Conservation (phyloP, 108 stramenopile species). For the Cyclostephanos invisitatus region DNA sequence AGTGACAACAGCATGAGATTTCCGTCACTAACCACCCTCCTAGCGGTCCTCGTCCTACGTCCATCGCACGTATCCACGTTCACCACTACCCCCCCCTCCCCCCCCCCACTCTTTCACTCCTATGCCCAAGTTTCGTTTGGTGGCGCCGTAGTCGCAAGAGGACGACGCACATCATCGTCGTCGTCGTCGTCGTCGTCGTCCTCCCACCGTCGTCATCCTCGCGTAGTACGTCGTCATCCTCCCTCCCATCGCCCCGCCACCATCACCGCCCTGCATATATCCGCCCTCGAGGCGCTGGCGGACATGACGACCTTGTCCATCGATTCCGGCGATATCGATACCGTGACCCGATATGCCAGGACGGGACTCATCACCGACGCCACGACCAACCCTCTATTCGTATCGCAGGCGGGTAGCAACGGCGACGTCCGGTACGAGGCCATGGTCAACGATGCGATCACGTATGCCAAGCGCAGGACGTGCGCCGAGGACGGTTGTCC, state of each 20-base stretch:
- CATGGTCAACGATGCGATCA: constrained; percentile 77
- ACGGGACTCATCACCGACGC: constrained; percentile 88
- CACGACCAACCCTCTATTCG: constrained; percentile 93
- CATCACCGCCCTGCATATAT: constrained; percentile 12
- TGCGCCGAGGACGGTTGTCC: constrained; percentile 63
- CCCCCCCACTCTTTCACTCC: not conserved
- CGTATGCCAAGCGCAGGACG: constrained; percentile 66
- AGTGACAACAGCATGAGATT: constrained; percentile 33
- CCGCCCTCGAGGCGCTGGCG: constrained; percentile 71
- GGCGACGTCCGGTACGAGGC: constrained; percentile 78
- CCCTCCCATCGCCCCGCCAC: not conserved
- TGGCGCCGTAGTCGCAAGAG: not conserved
- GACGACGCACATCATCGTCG: not conserved
- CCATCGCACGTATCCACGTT: constrained; percentile 2
- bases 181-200: not conserved
- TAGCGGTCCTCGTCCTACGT: not conserved
- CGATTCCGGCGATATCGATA: constrained; percentile 84
- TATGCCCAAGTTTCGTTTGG: too few species aligned
- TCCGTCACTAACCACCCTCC: constrained; percentile 1
- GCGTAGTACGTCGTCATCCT: not conserved
- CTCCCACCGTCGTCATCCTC: not conserved
- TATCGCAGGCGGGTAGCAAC: constrained; percentile 76
- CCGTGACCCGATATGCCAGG: constrained; percentile 65
- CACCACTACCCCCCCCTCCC: constrained; percentile 9
- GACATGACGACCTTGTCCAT: constrained; percentile 83